Base-by-base conservation (phyloP, 139 green algal species). In the Tetraselmis chui region DNA sequence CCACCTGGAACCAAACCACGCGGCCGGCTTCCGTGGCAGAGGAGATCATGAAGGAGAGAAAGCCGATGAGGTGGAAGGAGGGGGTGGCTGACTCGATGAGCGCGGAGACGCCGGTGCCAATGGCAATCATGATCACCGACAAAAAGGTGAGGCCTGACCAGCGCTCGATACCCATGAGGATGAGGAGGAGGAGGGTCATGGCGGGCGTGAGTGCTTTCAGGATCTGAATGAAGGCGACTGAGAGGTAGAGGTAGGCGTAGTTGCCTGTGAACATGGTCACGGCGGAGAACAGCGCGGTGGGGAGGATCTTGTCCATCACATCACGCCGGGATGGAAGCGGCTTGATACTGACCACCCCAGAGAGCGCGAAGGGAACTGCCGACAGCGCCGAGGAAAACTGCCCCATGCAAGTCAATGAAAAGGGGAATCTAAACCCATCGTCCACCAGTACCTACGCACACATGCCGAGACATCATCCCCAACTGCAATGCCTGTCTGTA, bases 201-300 rank as follows among this genome's bases (percentile, higher is more conserved):
- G 90, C 92, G 28, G 92, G 92, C 22, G 89, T 92, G 76, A 93
- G 83, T 0, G 90, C 87, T 83, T 95, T 90, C n/a, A 92, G 32
- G 1, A 91, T 92, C 59, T 94, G 91, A 23, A 95, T 93, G 89
- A 94, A 95, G 1, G 90, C 85, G 27, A 95, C 82, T 0, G 86
- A 91, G 1, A 95, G 84, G 77, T 85, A 83, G 26, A 94, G 80
- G 82, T 95, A 95, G 5, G 90, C 84, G 0, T 82, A 30, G 75
- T 94, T 94, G 79, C 91, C 91, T 2, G 86, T 86, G 77, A 86
- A 90, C 83, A 94, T 87, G 23, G 86, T 88, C 1, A 78, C 77
- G 23, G 86, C 87, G 59, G 78, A 85, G 76, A 77, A 79, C 29
- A 84, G 30, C 0, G 77, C 79, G 2, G 89, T 30, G 28, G 82